These are phyloP conservation scores for Datisca glomerata DNA, from an alignment of 306 rosid species.

Conservation along the genomic window DNA sequence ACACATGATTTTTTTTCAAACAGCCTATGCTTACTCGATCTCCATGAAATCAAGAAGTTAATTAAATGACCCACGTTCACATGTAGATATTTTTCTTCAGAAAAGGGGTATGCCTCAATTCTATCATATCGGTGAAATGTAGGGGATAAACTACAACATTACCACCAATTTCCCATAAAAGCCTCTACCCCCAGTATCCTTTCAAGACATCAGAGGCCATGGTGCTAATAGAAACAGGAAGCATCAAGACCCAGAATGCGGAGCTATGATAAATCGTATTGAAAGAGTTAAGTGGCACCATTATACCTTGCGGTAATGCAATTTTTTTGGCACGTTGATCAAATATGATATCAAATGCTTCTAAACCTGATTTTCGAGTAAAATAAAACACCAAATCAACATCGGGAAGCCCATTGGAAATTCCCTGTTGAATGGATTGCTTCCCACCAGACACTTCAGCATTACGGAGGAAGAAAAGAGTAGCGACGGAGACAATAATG, in stretches of 20 bases:
- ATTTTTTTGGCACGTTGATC: conserved; percentile 74
- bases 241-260: conserved; percentile 93
- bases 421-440: conserved; percentile 31
- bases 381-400: conserved; percentile 84
- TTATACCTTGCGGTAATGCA: conserved; percentile 66
- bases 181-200: conserved; percentile 87
- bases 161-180: conserved; percentile 91
- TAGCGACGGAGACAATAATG: conserved; percentile 14
- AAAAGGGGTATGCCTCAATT: conserved; percentile 63
- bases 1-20: conserved; percentile 71
- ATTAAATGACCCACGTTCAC: conserved; percentile 71
- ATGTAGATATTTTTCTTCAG: conserved; percentile 88
- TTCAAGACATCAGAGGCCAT: conserved; percentile 91
- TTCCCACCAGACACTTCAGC: conserved; percentile 24
- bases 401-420: conserved; percentile 67
- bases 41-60: conserved; percentile 55
- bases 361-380: conserved; percentile 54
- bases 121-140: conserved; percentile 63
- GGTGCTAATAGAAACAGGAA: conserved; percentile 79
- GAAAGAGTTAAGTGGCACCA: conserved; percentile 78
- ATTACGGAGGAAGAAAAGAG: conserved; percentile 26
- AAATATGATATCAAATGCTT: conserved; percentile 54
- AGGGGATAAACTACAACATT: conserved; percentile 73
- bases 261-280: conserved; percentile 67
- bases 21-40: conserved; percentile 42